Conservation (phyloP, 768 basidiomycete genomes). For the Boletus pseudopeckii region DNA sequence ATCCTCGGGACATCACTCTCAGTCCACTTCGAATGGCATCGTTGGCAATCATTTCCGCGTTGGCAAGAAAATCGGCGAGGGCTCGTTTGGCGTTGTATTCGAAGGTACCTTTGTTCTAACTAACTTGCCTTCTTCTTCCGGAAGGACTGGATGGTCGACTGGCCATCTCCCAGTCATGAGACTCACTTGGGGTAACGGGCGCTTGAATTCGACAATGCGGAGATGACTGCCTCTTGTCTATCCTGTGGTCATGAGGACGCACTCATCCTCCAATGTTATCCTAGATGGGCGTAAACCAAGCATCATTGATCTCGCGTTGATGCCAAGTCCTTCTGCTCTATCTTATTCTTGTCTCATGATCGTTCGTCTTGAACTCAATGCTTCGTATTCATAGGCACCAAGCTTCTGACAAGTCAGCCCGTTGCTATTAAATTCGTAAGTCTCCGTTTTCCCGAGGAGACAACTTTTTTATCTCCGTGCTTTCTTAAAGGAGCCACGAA, state of each 20-base stretch:
- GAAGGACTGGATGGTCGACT: constrained; percentile 2
- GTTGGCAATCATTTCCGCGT: constrained; percentile 83
- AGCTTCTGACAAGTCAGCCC: constrained; percentile 78
- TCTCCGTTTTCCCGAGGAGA: constrained; percentile 18
- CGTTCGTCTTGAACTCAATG: constrained; percentile 11
- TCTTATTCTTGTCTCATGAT: not conserved
- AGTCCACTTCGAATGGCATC: constrained; percentile 65
- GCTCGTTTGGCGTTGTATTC: constrained; percentile 97
- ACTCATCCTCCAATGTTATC: constrained; percentile 1
- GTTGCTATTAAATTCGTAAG: constrained; percentile 97
- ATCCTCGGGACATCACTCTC: constrained; percentile 65
- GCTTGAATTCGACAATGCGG: constrained; percentile 8
- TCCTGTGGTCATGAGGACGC: constrained; percentile 5
- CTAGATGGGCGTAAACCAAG: constrained; percentile 4
- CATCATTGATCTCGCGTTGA: constrained; percentile 6
- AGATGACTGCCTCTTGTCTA: constrained; percentile 3
- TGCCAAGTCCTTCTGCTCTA: constrained; percentile 1
- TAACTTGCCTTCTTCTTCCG: not conserved
- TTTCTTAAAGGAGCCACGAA: constrained; percentile 77
- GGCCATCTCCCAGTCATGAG: not conserved
- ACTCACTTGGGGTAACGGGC: constrained; percentile 6
- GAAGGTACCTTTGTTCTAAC: constrained; percentile 59
- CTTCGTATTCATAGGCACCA: constrained; percentile 56
- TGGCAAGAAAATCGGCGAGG: constrained; percentile 99
- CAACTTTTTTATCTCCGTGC: constrained; percentile 11